Base-by-base conservation (phyloP, 164 flowering plant genomes). In the Annona squamosa region DNA sequence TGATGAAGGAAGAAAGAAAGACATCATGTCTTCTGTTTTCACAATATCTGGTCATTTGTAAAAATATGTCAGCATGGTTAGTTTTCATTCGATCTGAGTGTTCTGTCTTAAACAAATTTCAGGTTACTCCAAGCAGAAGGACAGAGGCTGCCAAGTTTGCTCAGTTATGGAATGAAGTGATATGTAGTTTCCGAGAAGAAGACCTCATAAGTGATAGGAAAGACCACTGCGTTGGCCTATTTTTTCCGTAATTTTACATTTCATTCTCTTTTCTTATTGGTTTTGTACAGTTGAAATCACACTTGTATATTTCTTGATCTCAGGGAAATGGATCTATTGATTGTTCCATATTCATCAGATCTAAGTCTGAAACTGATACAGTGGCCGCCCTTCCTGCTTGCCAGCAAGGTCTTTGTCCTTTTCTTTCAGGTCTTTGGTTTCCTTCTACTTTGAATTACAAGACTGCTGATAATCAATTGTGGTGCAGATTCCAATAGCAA, bases 371-470 rank as follows among this genome's bases (percentile, higher is more conserved):
- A 91, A 77, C 73, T 91, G 63, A 91, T 96, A 69, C 99, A 93
- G 79, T 96, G 99, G 99, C 99, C 99, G 68, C 98, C 97, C 0
- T 92, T 93, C 81, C 79, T 96, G 80, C 97, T 96, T 77, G 97
- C 99, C 47, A 92, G 97, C 97, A 96, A 91, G 97, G 99, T 93
- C 57, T 65, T 76, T 41, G 18, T 57, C 46, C 1, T 52, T 61
- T 46, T 64, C 52, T 72, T 68, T 48, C 68, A 47, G 16, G 63
- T 65, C 37, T 65, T 41, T 4, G 41, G 42, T 45, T 62, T 26
- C 37, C 43, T 63, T 77, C 16, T 65, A 4, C 67, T 18, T 42
- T 72, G 3, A 4, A 17, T 79, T 45, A 41, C 5, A 72, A 80
- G 62, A 74, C 67, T 52, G 59, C 59, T 43, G 12, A 66, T 73